These are phyloP conservation scores for Sugiyamaella grinbergsii DNA, from an alignment of 1,139 yeast genomes.

Conservation along the genomic window DNA sequence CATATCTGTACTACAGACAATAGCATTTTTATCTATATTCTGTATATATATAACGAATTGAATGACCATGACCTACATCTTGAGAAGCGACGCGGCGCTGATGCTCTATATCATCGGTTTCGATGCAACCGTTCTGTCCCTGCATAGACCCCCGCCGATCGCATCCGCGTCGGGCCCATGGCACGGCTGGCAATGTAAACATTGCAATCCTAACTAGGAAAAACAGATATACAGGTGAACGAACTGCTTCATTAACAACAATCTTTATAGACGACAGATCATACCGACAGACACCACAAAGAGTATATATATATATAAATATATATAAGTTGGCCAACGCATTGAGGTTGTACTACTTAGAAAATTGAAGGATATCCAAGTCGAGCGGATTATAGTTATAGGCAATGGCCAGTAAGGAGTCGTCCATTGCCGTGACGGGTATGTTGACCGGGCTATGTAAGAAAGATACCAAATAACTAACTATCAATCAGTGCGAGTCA, in stretches of 20 bases:
- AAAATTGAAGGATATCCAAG: background rate
- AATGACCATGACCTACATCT: background rate
- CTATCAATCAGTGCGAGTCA: conserved; percentile 51
- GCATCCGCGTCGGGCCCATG: background rate
- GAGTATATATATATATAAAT: background rate
- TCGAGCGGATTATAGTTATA: background rate
- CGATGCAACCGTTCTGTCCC: conserved; percentile 2
- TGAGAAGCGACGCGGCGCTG: background rate
- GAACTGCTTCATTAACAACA: conserved; percentile 5
- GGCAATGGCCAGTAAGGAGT: conserved; percentile 16
- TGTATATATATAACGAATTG: background rate
- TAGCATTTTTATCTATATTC: background rate
- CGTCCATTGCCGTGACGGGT: conserved; percentile 19
- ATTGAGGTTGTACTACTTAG: background rate
- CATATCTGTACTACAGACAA: background rate
- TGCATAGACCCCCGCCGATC: conserved; percentile 5
- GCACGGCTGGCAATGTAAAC: conserved; percentile 17
- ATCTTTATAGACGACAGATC: conserved; percentile 9
- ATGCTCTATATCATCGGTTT: no score
- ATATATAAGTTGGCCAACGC: background rate
- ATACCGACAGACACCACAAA: background rate
- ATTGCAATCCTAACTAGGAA: conserved; percentile 12
- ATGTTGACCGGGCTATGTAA: background rate
- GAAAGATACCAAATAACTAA: background rate
- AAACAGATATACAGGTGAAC: conserved; percentile 7